Evolutionary conservation across 2,329 filamentous ascomycete species (phyloP).

Genomic region (Fusarium acutatum): DNA sequence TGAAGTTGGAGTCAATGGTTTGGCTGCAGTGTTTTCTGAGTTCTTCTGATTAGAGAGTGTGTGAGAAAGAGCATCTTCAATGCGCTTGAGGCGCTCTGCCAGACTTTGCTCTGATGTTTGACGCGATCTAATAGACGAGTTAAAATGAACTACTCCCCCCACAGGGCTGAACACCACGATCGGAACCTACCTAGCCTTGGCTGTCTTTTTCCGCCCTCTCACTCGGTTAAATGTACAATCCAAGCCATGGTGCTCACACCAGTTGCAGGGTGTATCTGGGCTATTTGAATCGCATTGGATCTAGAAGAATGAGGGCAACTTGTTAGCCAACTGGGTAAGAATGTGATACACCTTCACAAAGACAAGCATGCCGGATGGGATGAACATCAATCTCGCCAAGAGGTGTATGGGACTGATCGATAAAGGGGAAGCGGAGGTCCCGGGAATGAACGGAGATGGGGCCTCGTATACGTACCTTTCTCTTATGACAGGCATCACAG

Average conservation of each 20-base stretch:
- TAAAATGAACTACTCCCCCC: neutral
- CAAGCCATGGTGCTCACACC: constrained; percentile 37
- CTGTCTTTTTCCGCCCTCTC: constrained; percentile 34
- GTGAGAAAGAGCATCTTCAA: constrained; percentile 33
- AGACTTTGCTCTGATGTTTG: constrained; percentile 26
- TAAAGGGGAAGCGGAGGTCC: neutral
- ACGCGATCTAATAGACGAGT: constrained; percentile 8
- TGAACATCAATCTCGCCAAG: neutral
- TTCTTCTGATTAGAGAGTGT: constrained; percentile 13
- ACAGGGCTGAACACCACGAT: neutral
- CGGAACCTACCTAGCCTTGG: constrained; percentile 21
- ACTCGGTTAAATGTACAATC: constrained; percentile 38
- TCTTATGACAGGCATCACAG: constrained; percentile 37
- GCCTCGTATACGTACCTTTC: constrained; percentile 32
- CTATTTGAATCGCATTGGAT: constrained; percentile 34
- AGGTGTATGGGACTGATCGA: neutral
- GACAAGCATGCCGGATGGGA: neutral
- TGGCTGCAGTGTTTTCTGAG: neutral
- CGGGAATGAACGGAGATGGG: neutral
- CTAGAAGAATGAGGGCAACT: neutral
- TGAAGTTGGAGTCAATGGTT: constrained; percentile 4
- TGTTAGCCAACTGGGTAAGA: neutral
- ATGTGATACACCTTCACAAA: neutral
- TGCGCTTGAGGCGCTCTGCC: constrained; percentile 30
- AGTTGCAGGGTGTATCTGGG: constrained; percentile 25